Base-by-base conservation (phyloP, 2,329 filamentous ascomycete genomes). In the Hortaea sp. region DNA sequence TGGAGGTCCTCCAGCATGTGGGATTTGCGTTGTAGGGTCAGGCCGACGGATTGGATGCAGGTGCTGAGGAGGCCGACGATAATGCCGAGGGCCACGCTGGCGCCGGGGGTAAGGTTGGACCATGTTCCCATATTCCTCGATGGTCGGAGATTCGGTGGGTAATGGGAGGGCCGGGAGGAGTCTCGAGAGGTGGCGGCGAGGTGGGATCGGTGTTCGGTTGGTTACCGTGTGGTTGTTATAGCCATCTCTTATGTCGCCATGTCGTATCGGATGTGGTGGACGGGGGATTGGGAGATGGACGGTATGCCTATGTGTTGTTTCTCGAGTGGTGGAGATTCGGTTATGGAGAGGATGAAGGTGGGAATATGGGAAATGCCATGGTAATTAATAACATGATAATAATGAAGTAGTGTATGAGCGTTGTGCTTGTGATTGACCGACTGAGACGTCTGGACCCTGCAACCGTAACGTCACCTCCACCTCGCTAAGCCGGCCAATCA, bases 1-100 rank as follows among this genome's bases (percentile, higher is more conserved):
- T 95, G 95, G 71, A 94, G 88, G 70, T 98, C 92, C 72, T 98
- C 92, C 62, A 97, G 81, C 56, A 98, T 84, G 70, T 98, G 92
- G 53, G 92, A 97, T 69, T 98, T 97, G 65, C 92, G 87, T 70
- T 98, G 92, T 28, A 98, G 77, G 30, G 92, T 98, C 54, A 98
- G 77, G 55, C 92, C 92, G 59, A 98, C 75, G 65, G 89, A 95
- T 67, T 98, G 92, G 27, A 97, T 79, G 65, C 88, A 92, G 49
- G 92, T 95, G 48, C 90, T 97, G 57, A 95, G 66, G 54, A 98
- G 77, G 58, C 92, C 92, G 63, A 95, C 90, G 53, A 95, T 69
- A 63, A 98, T 88, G 61, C 92, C 92, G 62, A 97, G 77, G 29
- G 60, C 58, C 10, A 57, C 49, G 31, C 41, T 46, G 5, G 53